Evolutionary conservation across 257 asterid genomes (phyloP), one percentile per base, ranked within the genome.

Genomic region (Marsdenia floribunda): DNA sequence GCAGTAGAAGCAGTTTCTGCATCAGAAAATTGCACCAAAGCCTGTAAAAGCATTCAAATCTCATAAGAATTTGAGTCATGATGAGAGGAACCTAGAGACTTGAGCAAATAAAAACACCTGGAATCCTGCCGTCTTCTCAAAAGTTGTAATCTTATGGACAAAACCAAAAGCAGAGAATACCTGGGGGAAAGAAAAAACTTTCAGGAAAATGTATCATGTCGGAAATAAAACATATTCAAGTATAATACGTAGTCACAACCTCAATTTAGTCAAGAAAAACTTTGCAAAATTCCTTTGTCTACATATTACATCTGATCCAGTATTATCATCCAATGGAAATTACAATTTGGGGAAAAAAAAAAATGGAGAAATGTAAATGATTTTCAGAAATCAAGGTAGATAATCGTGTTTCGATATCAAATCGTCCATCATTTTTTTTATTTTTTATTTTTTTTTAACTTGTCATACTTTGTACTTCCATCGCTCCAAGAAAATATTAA

Each of bases 91-190:
- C 55, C 22, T 35, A 63, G 50, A 55, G 14, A 54, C 46, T 38
- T 14, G 46, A 71, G 24, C 73, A 68, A 79, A 74, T 60, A 68
- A 65, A 78, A 77, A 40, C 13, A 93, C 98, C 93, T 93, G 97
- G 82, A 93, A 93, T 68, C 98, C 98, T 73, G 98, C 98, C 58
- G 98, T 91, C 88, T 93, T 93, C 89, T 93, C 98, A 82, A 93
- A 93, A 21, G 98, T 93, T 50, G 98, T 93, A 64, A 91, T 93
- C 87, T 89, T 93, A 77, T 93, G 96, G 77, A 91, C 98, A 73
- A 87, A 93, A 22, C 97, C 98, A 72, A 93, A 93, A 75, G 96
- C 97, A 46, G 98, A 90, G 77, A 91, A 93, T 55, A 93, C 96
- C 96, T 93, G 94, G 18, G 38, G 93, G 74, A 83, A 63, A 15